Conservation (phyloP, 805 yeast species). For the Lipomyces spencermartinsiae region DNA sequence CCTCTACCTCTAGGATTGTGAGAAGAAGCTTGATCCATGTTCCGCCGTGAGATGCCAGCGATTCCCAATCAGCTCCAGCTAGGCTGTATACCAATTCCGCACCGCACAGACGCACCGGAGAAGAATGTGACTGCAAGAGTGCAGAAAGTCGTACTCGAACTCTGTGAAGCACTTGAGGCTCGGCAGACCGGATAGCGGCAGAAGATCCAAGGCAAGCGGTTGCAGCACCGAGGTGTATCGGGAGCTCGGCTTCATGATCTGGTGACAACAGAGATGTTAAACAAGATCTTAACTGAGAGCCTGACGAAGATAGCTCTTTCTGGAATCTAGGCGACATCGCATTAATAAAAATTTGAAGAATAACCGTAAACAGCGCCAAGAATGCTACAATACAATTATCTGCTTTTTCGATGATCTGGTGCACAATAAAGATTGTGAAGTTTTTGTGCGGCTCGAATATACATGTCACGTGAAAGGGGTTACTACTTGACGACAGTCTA, state of each 20-base stretch:
- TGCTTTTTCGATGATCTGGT: too few relatives aligned
- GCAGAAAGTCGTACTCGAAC: conserved; percentile 35
- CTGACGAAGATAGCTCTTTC: neutral
- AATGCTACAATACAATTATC: neutral
- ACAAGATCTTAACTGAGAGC: conserved; percentile 25
- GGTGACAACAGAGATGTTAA: conserved; percentile 24
- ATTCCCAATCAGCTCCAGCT: conserved; percentile 31
- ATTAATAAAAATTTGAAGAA: neutral
- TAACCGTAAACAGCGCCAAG: neutral
- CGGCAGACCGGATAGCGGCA: conserved; percentile 11
- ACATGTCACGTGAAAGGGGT: conserved; percentile 4
- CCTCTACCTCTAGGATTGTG: conserved; percentile 22
- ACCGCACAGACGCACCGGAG: conserved; percentile 18
- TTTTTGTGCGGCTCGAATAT: conserved; percentile 2
- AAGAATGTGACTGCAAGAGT: conserved; percentile 24
- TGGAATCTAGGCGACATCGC: neutral
- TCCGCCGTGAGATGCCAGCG: conserved; percentile 33
- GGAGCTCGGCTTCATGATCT: conserved; percentile 23
- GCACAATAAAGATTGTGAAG: neutral
- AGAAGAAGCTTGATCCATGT: conserved; percentile 32
- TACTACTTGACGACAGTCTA: too few relatives aligned
- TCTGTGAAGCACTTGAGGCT: conserved; percentile 27
- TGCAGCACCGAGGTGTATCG: conserved; percentile 24
- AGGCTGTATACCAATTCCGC: conserved; percentile 25
- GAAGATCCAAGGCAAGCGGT: conserved; percentile 21